phyloP scores from a whole-genome alignment of 2,329 filamentous ascomycete species.

The Cordyceps cateniannulata region DNA sequence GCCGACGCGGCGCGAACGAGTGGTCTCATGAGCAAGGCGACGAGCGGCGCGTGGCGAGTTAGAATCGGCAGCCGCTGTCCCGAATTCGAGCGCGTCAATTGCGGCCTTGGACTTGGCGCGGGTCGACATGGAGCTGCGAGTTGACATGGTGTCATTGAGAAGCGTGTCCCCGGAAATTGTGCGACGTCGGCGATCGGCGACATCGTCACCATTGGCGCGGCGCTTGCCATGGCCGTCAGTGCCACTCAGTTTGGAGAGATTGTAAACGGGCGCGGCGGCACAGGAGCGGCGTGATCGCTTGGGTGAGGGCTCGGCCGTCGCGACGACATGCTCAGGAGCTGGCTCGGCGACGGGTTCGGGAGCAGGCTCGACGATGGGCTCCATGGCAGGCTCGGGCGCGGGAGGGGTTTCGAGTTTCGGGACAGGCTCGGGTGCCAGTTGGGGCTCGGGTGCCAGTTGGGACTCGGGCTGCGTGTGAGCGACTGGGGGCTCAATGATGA shows the following conservation, averaged over 20 bases:
- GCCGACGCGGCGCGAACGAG: conserved; percentile 33
- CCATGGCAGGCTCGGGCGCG: background rate
- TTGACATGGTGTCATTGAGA: conserved; percentile 21
- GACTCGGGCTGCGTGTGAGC: conserved; percentile 14
- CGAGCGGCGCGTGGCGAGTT: conserved; percentile 26
- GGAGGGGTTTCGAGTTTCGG: background rate
- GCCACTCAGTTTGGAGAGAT: conserved; percentile 56
- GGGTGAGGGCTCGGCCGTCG: background rate
- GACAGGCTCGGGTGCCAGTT: background rate
- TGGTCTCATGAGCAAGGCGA: conserved; percentile 25
- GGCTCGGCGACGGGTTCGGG: background rate
- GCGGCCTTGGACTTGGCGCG: conserved; percentile 23
- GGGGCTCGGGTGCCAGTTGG: conserved; percentile 20
- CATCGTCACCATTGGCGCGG: conserved; percentile 44
- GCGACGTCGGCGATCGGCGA: conserved; percentile 38
- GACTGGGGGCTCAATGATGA: conserved; percentile 17
- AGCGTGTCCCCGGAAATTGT: conserved; percentile 38
- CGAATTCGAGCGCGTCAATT: conserved; percentile 42
- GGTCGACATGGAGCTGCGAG: conserved; percentile 12
- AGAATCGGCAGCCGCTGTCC: conserved; percentile 35
- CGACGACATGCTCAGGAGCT: conserved; percentile 22
- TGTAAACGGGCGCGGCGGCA: conserved; percentile 56
- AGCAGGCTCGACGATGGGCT: background rate
- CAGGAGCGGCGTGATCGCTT: conserved; percentile 49
- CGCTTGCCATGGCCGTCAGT: conserved; percentile 54